Evolutionary conservation across 257 asterid species (phyloP).

Genomic region (Perilla frutescens): DNA sequence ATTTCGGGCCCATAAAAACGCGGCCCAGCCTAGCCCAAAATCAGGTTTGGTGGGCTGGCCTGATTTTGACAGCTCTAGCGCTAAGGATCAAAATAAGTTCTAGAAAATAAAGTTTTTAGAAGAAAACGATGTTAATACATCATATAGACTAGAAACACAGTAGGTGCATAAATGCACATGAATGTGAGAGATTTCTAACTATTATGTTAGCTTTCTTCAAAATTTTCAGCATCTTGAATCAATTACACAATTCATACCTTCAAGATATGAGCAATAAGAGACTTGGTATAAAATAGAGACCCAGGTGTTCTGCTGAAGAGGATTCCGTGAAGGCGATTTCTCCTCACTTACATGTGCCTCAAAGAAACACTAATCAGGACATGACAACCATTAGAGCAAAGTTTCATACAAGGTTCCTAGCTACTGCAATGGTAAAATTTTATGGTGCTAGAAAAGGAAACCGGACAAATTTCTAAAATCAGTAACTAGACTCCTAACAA

Average conservation of each 20-base stretch:
- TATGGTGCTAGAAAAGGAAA: conserved; percentile 68
- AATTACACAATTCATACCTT: conserved; percentile 51
- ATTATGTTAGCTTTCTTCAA: conserved; percentile 18
- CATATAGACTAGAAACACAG: background rate
- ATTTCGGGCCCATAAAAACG: too few species aligned
- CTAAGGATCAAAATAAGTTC: too few species aligned
- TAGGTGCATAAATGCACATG: background rate
- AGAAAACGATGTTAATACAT: too few species aligned
- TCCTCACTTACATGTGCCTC: conserved; percentile 74
- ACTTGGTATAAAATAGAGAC: conserved; percentile 66
- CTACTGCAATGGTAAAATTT: conserved; percentile 82
- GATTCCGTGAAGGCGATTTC: conserved; percentile 65
- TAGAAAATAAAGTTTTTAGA: too few species aligned
- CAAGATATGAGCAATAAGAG: conserved; percentile 79
- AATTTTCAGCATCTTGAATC: conserved; percentile 6
- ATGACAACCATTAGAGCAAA: conserved; percentile 90
- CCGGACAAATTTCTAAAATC: background rate
- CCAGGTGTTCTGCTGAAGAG: conserved; percentile 79
- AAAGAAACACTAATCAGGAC: conserved; percentile 83
- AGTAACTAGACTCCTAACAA: background rate
- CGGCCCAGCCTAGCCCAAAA: too few species aligned
- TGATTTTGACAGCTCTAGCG: too few species aligned
- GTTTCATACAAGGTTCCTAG: conserved; percentile 92
- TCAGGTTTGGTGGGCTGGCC: too few species aligned
- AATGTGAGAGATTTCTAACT: background rate